phyloP scores from a whole-genome alignment of 1,284 basidiomycete genomes.

The Boletellus deceptivus region DNA sequence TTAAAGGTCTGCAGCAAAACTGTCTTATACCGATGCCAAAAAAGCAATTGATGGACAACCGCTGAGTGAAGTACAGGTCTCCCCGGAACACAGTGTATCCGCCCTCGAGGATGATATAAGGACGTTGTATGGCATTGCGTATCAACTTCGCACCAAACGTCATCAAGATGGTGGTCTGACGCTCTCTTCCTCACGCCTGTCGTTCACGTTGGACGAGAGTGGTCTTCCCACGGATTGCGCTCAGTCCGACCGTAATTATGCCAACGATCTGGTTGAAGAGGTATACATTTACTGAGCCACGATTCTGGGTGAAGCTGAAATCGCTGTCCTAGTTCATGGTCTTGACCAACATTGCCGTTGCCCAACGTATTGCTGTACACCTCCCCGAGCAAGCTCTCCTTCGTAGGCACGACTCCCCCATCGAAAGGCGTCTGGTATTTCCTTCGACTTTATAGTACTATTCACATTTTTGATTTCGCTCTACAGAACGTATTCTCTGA shows the following conservation, averaged over 20 bases:
- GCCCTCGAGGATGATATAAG: slow-evolving; percentile 79
- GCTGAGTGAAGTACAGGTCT: slow-evolving; percentile 52
- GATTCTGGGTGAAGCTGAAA: slow-evolving; percentile 3
- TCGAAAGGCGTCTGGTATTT: slow-evolving; percentile 83
- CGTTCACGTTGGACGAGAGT: slow-evolving; percentile 79
- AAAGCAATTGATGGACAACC: slow-evolving; percentile 75
- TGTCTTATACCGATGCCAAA: slow-evolving; percentile 83
- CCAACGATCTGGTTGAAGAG: slow-evolving; percentile 88
- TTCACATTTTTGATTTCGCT: slow-evolving; percentile 12
- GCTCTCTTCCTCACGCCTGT: slow-evolving; percentile 70
- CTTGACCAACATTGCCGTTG: slow-evolving; percentile 85
- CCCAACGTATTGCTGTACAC: slow-evolving; percentile 90
- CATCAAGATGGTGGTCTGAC: slow-evolving; percentile 81
- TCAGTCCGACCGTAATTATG: slow-evolving; percentile 63
- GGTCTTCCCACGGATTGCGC: slow-evolving; percentile 84
- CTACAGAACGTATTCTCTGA: slow-evolving; percentile 70
- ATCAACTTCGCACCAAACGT: slow-evolving; percentile 72
- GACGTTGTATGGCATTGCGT: slow-evolving; percentile 66
- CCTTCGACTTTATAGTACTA: background rate
- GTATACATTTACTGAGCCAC: slow-evolving; percentile 38
- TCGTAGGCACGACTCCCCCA: slow-evolving; percentile 89
- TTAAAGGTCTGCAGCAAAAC: slow-evolving; percentile 77
- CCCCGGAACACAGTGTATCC: slow-evolving; percentile 54
- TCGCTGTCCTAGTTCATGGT: slow-evolving; percentile 78
- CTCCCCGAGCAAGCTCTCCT: slow-evolving; percentile 94